Percentiles rank a stretch among this genome's conserved stretches.
Conservation (phyloP, 192 early-diverging fungal genomes). For the Backusella parvicylindrica region DNA sequence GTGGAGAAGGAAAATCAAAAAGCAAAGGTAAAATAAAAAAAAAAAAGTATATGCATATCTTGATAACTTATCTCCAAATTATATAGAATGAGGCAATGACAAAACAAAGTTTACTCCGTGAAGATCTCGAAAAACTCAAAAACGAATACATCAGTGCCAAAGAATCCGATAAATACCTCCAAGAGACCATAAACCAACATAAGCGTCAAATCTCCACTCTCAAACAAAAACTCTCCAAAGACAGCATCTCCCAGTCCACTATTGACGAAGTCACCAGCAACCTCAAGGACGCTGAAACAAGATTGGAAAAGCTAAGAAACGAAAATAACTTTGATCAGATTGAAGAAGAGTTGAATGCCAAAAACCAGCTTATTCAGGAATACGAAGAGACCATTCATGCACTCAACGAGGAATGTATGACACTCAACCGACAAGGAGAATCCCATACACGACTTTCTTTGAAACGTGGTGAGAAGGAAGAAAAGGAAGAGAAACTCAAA, state of each 20-base stretch:
- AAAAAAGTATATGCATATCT: background rate
- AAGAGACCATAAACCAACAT: background rate
- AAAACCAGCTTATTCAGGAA: background rate
- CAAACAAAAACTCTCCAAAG: background rate
- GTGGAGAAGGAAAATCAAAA: background rate
- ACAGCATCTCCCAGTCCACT: background rate
- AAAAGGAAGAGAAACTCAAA: slow-evolving; percentile 36
- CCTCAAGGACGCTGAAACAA: background rate
- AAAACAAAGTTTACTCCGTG: background rate
- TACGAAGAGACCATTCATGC: slow-evolving; percentile 38
- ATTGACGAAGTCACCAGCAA: background rate
- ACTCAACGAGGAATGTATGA: slow-evolving; percentile 53
- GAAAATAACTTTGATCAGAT: background rate
- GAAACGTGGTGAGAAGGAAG: slow-evolving; percentile 37
- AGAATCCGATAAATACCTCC: background rate
- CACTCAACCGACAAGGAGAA: slow-evolving; percentile 59
- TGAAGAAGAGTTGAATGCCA: slow-evolving; percentile 2
- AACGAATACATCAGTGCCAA: background rate
- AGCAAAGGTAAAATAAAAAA: background rate
- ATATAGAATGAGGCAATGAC: background rate
- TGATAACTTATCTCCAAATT: background rate
- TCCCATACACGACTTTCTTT: slow-evolving; percentile 58
- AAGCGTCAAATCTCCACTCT: background rate
- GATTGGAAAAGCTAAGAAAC: background rate
- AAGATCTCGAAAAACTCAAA: background rate